Base-by-base conservation (phyloP, 192 early-diverging fungal species). In the Dissophora globulifera region DNA sequence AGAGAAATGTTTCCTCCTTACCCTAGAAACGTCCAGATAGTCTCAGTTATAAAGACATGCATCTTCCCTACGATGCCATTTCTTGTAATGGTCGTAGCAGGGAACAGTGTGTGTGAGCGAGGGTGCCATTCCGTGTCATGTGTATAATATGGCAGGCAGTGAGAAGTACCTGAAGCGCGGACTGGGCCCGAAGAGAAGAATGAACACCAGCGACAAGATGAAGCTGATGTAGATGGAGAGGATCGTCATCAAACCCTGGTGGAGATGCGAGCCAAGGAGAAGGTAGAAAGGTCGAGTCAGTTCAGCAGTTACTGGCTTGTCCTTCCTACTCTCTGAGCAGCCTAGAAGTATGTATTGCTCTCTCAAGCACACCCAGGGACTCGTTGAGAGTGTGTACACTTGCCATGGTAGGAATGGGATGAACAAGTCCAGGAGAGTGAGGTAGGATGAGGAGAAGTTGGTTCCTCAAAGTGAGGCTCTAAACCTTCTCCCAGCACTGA, bases 191-290 rank as follows among this genome's bases (percentile, higher is more conserved):
- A 75, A 75, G 30, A 75, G 62, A 20, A 75, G 62, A 4, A 75
- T 48, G 32, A 75, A 75, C 50, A 75, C 71, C 62, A 66, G 50
- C 30, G 66, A 41, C 48, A 75, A 57, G 62, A 75, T 75, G 62
- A 75, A 66, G 19, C 56, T 30, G 62, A 75, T 75, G 71, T 75
- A 75, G 62, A 75, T 52, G 62, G 52, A 49, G 41, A 75, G 62
- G 41, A 75, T 47, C 26, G 71, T 66, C n/a, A 75, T 50, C 49
- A 66, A 16, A 20, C 57, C 71, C 71, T 75, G 40, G 40, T 4
- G 27, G 19, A 12, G 27, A 1, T 5, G 30, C 25, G 0, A 11
- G 42, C 11, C 29, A 25, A 4, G 3, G 19, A 40, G 31, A 4
- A 12, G 52, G 17, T n/a, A n/a, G n/a, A n/a, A n/a, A n/a, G n/a